phyloP scores from a whole-genome alignment of 805 yeast species.

The Nakazawaea ernobii region DNA sequence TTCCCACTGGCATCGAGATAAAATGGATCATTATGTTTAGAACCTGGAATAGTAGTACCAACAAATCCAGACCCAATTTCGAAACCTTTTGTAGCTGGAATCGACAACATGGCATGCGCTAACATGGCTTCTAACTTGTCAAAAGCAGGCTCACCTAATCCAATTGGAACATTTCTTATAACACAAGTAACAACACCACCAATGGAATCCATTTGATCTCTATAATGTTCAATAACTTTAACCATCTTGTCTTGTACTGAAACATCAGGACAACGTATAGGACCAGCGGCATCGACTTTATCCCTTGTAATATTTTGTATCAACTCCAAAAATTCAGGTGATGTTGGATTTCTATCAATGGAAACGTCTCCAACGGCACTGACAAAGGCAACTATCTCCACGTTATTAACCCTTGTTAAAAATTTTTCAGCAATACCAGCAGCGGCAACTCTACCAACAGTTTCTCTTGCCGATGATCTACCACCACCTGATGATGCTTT shows the following conservation, averaged over 20 bases:
- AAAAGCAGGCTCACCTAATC: slow-evolving; percentile 97
- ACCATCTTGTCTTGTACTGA: slow-evolving; percentile 72
- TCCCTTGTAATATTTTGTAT: slow-evolving; percentile 81
- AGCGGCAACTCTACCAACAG: slow-evolving; percentile 98
- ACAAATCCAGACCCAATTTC: slow-evolving; percentile 96
- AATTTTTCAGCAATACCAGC: slow-evolving; percentile 98
- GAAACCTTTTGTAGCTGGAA: slow-evolving; percentile 97
- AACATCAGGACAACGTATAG: slow-evolving; percentile 89
- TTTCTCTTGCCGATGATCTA: slow-evolving; percentile 94
- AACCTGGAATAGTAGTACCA: slow-evolving; percentile 88
- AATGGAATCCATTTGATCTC: slow-evolving; percentile 85
- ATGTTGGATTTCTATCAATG: slow-evolving; percentile 68
- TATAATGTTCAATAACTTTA: slow-evolving; percentile 77
- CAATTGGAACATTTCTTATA: slow-evolving; percentile 85
- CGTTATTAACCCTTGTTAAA: slow-evolving; percentile 65
- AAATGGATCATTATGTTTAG: slow-evolving; percentile 90
- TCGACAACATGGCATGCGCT: slow-evolving; percentile 97
- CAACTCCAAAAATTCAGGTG: slow-evolving; percentile 57
- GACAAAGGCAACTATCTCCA: slow-evolving; percentile 95
- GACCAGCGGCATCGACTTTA: slow-evolving; percentile 79
- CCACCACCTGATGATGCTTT: slow-evolving; percentile 98
- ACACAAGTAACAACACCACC: slow-evolving; percentile 99
- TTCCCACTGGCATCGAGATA: slow-evolving; percentile 53
- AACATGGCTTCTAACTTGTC: slow-evolving; percentile 92
- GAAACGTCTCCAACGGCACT: slow-evolving; percentile 81